Evolutionary conservation across 164 flowering plant species (phyloP).

Genomic region (Berberis vulgaris): DNA sequence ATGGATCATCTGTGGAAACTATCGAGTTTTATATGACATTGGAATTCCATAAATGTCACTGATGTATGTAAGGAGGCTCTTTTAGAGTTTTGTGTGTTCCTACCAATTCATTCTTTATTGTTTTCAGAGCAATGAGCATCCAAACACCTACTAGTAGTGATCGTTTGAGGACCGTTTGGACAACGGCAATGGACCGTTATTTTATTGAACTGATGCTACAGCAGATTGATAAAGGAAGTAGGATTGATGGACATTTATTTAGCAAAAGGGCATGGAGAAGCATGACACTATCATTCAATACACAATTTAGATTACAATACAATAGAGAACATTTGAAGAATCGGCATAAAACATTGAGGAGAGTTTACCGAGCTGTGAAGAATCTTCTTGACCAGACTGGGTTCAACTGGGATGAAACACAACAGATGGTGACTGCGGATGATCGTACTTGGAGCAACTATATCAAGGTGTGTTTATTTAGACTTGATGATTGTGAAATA

Average conservation of each 20-base stretch:
- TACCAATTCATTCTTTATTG: too few relatives aligned
- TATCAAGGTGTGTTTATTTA: constrained; percentile 30
- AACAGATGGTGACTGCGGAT: constrained; percentile 50
- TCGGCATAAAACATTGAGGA: constrained; percentile 50
- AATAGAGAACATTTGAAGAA: constrained; percentile 47
- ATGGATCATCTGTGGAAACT: too few relatives aligned
- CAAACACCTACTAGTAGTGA: constrained; percentile 18
- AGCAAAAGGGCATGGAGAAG: constrained; percentile 50
- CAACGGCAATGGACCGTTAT: constrained; percentile 55
- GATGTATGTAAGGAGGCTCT: too few relatives aligned
- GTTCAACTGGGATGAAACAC: constrained; percentile 45
- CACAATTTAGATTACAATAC: constrained; percentile 33
- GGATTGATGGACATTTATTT: constrained; percentile 37
- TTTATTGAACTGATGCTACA: constrained; percentile 51
- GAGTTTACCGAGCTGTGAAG: constrained; percentile 31
- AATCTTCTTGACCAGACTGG: constrained; percentile 41
- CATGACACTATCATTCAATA: constrained; percentile 39
- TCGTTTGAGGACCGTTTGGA: constrained; percentile 51
- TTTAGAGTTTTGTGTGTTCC: too few relatives aligned
- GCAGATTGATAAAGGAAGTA: constrained; percentile 37
- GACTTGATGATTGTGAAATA: neutral
- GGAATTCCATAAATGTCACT: too few relatives aligned
- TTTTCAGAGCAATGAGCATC: constrained; percentile 28
- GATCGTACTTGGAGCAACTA: constrained; percentile 51
- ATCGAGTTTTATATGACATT: too few relatives aligned